Percentiles rank a stretch among this genome's conserved stretches.
These are phyloP conservation scores for Mucor piriformis DNA, from an alignment of 371 early-diverging fungal species.

Conservation along the genomic window DNA sequence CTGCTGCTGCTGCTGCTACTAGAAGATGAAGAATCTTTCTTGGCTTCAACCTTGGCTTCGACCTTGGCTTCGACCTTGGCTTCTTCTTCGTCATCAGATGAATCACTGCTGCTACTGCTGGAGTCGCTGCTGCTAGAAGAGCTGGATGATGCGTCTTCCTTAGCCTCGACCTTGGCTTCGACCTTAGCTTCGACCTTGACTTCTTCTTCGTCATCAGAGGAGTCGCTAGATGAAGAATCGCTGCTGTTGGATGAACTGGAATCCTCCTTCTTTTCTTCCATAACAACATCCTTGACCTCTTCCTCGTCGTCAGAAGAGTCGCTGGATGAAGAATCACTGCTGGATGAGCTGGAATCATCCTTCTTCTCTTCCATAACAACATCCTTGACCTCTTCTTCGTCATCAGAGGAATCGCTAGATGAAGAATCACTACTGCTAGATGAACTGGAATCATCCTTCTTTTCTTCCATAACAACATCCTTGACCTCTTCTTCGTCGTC, in stretches of 20 bases:
- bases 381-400: neutral
- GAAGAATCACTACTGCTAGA: neutral
- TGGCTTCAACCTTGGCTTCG: too few relatives aligned
- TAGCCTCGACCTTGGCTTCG: neutral
- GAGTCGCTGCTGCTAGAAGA: neutral
- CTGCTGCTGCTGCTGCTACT: constrained; percentile 14
- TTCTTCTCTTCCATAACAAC: constrained; percentile 1
- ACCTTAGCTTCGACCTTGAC: neutral
- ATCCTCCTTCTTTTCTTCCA: constrained; percentile 10
- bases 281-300: neutral
- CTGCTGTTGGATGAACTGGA: neutral
- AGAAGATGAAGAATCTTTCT: constrained; percentile 2
- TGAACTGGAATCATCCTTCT: neutral
- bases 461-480: neutral
- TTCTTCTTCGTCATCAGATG: constrained; percentile 24
- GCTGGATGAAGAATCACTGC: constrained; percentile 22
- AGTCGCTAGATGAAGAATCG: neutral
- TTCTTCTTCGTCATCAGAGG: constrained; percentile 19
- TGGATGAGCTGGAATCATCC: neutral
- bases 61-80: constrained; percentile 16
- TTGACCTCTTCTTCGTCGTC: neutral
- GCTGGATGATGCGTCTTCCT: constrained; percentile 4
- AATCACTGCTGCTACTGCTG: constrained; percentile 14
- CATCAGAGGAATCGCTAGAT: constrained; percentile 3
- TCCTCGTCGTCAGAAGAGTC: constrained; percentile 6